Evolutionary conservation across 169 alveolate species (phyloP).

Genomic region (Plasmodium blacklocki): DNA sequence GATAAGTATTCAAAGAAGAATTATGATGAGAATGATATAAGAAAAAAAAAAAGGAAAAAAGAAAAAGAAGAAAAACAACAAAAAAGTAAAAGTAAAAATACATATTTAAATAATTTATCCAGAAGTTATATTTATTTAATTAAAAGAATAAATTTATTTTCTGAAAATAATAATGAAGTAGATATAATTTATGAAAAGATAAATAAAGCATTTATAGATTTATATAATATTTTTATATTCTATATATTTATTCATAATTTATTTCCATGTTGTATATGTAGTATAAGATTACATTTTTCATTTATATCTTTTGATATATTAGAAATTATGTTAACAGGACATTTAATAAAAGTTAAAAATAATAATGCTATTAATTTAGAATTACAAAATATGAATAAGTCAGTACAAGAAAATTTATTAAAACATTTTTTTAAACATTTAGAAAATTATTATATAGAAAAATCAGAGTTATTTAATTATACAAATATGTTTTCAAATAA

Average conservation of each 20-base stretch:
- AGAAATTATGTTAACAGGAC: constrained; percentile 73
- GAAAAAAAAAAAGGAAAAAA: constrained; percentile 5
- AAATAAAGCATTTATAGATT: constrained; percentile 52
- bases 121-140: constrained; percentile 67
- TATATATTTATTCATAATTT: constrained; percentile 44
- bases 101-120: constrained; percentile 58
- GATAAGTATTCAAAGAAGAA: too few relatives aligned
- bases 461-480: constrained; percentile 25
- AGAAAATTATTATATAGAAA: constrained; percentile 70
- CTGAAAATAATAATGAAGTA: constrained; percentile 58
- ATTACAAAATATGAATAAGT: constrained; percentile 29
- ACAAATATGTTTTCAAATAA: constrained; percentile 21
- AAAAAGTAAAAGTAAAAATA: constrained; percentile 42
- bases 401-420: constrained; percentile 50
- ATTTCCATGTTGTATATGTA: constrained; percentile 58
- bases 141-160: constrained; percentile 56
- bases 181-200: constrained; percentile 64
- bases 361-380: constrained; percentile 40
- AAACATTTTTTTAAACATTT: constrained; percentile 70
- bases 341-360: constrained; percentile 71
- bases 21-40: background rate
- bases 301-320: constrained; percentile 50
- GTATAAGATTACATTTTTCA: constrained; percentile 27
- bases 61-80: constrained; percentile 55
- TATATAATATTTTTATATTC: constrained; percentile 58